Conservation (phyloP, 352 stramenopile genomes). For the Phytophthora meadii region DNA sequence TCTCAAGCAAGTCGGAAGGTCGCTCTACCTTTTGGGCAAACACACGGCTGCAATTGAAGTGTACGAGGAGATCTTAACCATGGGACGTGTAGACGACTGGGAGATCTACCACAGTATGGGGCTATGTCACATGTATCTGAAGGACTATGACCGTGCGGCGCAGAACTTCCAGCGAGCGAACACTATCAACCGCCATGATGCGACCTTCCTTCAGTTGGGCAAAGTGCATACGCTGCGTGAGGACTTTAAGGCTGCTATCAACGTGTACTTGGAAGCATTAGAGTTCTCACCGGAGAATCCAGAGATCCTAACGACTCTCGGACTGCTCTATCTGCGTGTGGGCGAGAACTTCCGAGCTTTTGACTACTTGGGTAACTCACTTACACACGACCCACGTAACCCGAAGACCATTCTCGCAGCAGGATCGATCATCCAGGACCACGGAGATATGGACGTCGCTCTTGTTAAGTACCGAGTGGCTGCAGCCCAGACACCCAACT, state of each 20-base stretch:
- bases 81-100: conserved; percentile 89
- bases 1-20: conserved; percentile 90
- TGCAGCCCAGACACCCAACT: conserved; percentile 92
- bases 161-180: conserved; percentile 92
- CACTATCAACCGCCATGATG: conserved; percentile 91
- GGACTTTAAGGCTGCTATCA: conserved; percentile 88
- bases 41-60: conserved; percentile 92
- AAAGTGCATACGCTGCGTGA: conserved; percentile 88
- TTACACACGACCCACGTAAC: conserved; percentile 92
- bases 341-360: conserved; percentile 93
- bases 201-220: conserved; percentile 92
- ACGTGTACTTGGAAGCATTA: conserved; percentile 91
- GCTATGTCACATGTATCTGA: conserved; percentile 92
- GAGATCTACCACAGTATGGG: conserved; percentile 94
- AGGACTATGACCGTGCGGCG: conserved; percentile 90
- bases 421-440: conserved; percentile 94
- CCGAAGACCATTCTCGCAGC: conserved; percentile 93
- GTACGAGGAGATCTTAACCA: conserved; percentile 90
- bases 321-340: conserved; percentile 90
- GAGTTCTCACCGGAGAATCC: conserved; percentile 94
- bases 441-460: conserved; percentile 94
- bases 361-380: conserved; percentile 93
- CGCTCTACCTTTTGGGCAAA: conserved; percentile 88
- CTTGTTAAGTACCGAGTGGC: conserved; percentile 95
- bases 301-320: conserved; percentile 92